phyloP scores from a whole-genome alignment of 2,329 filamentous ascomycete genomes.

The Teratosphaeria nubilosa region DNA sequence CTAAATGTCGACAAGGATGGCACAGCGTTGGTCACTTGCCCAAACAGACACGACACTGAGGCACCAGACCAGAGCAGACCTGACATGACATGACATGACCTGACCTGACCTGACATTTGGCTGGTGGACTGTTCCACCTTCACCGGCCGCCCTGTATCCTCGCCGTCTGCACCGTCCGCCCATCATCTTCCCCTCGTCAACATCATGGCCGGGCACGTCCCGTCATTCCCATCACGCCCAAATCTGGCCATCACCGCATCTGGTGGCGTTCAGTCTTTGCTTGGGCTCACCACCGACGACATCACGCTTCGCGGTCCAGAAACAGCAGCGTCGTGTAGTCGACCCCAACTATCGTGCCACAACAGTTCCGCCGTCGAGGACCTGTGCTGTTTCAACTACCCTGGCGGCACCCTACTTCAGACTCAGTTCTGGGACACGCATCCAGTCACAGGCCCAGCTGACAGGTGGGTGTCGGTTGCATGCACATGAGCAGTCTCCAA shows the following conservation, averaged over 20 bases:
- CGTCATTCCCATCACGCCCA: slow-evolving; percentile 18
- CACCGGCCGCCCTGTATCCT: background rate
- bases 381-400: slow-evolving; percentile 65
- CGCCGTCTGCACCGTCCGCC: background rate
- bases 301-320: slow-evolving; percentile 3
- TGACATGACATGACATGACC: too few species aligned
- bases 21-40: background rate
- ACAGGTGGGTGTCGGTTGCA: slow-evolving; percentile 28
- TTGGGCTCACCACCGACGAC: slow-evolving; percentile 12
- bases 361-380: slow-evolving; percentile 51
- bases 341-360: slow-evolving; percentile 50
- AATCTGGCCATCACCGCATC: slow-evolving; percentile 19
- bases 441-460: slow-evolving; percentile 52
- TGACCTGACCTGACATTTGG: too few species aligned
- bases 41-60: too few species aligned
- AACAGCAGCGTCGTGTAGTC: slow-evolving; percentile 23
- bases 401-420: slow-evolving; percentile 59
- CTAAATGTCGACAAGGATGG: background rate
- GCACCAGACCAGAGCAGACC: too few species aligned
- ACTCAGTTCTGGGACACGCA: slow-evolving; percentile 71
- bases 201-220: slow-evolving; percentile 11
- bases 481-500: background rate
- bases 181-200: background rate
- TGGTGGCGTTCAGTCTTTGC: slow-evolving; percentile 17
- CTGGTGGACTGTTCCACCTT: too few species aligned